phyloP scores from a whole-genome alignment of 225 moss, liverwort and hornwort species.

The Marchantia polymorpha region DNA sequence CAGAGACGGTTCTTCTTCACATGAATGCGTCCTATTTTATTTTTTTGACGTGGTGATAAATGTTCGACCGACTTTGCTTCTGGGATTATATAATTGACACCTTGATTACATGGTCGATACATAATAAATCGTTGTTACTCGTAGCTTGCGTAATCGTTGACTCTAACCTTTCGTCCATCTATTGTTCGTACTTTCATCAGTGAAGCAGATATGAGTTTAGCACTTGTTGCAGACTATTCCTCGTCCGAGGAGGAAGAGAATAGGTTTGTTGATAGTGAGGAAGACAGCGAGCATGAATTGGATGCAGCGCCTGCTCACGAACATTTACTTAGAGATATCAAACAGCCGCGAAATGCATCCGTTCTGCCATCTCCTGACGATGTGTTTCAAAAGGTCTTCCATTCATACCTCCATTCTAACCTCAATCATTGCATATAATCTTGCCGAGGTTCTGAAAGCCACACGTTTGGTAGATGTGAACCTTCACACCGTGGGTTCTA shows the following conservation, averaged over 20 bases:
- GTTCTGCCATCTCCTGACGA: slow-evolving; percentile 38
- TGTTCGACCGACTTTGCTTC: too few species aligned
- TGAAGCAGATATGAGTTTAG: slow-evolving; percentile 34
- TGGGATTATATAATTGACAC: too few species aligned
- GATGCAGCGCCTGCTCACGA: slow-evolving; percentile 5
- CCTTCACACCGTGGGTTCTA: neutral
- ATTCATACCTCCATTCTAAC: neutral
- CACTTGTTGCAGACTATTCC: slow-evolving; percentile 43
- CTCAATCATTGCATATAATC: neutral
- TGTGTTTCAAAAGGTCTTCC: slow-evolving; percentile 33
- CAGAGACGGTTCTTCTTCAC: too few species aligned
- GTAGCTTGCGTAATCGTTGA: too few species aligned
- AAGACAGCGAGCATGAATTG: slow-evolving; percentile 21
- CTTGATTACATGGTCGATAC: too few species aligned
- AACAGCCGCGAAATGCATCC: slow-evolving; percentile 7
- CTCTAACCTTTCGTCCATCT: neutral
- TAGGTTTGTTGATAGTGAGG: slow-evolving; percentile 11
- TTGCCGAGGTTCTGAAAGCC: neutral
- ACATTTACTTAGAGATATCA: neutral
- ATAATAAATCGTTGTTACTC: too few species aligned
- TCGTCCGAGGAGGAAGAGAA: slow-evolving; percentile 29
- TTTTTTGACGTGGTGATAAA: too few species aligned
- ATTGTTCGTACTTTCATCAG: neutral
- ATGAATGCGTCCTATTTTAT: too few species aligned
- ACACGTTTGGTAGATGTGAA: neutral